Conservation (phyloP, 2,329 filamentous ascomycete species). For the Fusarium sp. region DNA sequence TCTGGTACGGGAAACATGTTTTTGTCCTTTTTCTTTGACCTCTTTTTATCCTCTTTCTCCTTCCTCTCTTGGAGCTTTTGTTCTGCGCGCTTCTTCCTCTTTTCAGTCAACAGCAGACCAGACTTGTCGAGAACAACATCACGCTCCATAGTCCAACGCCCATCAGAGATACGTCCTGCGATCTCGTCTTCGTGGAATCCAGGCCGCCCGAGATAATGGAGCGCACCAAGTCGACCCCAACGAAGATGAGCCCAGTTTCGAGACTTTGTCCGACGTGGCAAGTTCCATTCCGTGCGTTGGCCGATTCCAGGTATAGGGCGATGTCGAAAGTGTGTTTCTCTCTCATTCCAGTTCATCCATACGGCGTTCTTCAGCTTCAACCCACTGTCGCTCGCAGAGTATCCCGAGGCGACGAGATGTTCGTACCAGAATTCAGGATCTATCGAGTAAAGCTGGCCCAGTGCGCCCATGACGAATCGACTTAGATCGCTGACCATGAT, state of each 20-base stretch:
- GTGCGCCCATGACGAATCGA: constrained; percentile 48
- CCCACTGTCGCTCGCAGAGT: constrained; percentile 46
- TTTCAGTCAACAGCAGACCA: constrained; percentile 18
- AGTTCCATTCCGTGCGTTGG: constrained; percentile 24
- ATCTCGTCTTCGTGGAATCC: constrained; percentile 24
- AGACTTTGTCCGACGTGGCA: constrained; percentile 1
- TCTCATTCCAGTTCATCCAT: constrained; percentile 49
- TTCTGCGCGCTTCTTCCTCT: constrained; percentile 22
- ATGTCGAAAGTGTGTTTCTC: constrained; percentile 39
- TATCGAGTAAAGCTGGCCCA: constrained; percentile 46
- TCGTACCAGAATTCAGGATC: constrained; percentile 51
- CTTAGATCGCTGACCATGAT: constrained; percentile 49
- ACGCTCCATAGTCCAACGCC: constrained; percentile 24
- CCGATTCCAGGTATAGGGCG: constrained; percentile 15
- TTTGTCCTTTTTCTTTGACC: not conserved
- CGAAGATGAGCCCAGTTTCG: constrained; percentile 18
- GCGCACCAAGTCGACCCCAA: constrained; percentile 21
- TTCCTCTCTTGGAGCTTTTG: constrained; percentile 6
- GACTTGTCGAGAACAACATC: constrained; percentile 21
- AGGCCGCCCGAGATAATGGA: constrained; percentile 19
- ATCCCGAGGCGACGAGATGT: constrained; percentile 47
- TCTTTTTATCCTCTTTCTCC: constrained; percentile 19
- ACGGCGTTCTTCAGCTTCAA: constrained; percentile 48
- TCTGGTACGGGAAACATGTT: not conserved
- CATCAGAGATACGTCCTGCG: constrained; percentile 16